These are phyloP conservation scores for Aspergillus spinulosporus DNA, from an alignment of 2,329 filamentous ascomycete genomes.

Conservation along the genomic window DNA sequence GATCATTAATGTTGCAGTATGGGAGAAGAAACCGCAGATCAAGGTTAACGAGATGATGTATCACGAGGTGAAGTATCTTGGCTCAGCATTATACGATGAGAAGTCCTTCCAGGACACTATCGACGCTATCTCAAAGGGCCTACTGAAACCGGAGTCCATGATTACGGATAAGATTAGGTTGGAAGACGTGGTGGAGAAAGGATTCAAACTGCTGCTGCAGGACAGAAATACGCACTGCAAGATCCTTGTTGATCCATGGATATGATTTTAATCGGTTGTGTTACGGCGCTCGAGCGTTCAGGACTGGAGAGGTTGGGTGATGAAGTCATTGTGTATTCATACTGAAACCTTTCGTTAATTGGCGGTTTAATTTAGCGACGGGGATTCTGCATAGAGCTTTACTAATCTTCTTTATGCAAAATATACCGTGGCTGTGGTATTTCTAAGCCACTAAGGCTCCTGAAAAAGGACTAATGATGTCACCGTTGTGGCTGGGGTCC, in stretches of 20 bases:
- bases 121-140: conserved; percentile 49
- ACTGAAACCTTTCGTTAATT: background rate
- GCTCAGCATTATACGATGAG: conserved; percentile 51
- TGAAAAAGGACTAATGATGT: conserved; percentile 1
- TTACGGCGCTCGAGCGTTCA: background rate
- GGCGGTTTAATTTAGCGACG: background rate
- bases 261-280: conserved; percentile 1
- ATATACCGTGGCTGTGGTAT: background rate
- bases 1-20: conserved; percentile 66
- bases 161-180: conserved; percentile 60
- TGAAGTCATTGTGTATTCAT: background rate
- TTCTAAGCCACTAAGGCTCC: background rate
- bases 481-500: conserved; percentile 5
- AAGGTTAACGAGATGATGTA: conserved; percentile 57
- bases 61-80: conserved; percentile 54
- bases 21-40: conserved; percentile 58
- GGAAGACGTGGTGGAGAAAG: conserved; percentile 58
- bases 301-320: background rate
- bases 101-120: conserved; percentile 61
- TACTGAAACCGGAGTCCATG: conserved; percentile 57
- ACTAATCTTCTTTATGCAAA: background rate
- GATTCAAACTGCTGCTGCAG: conserved; percentile 57
- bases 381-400: too few relatives aligned
- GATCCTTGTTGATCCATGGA: conserved; percentile 46
- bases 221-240: conserved; percentile 65